These are phyloP conservation scores for Penicillium sp. DNA, from an alignment of 2,329 filamentous ascomycete species.

Conservation along the genomic window DNA sequence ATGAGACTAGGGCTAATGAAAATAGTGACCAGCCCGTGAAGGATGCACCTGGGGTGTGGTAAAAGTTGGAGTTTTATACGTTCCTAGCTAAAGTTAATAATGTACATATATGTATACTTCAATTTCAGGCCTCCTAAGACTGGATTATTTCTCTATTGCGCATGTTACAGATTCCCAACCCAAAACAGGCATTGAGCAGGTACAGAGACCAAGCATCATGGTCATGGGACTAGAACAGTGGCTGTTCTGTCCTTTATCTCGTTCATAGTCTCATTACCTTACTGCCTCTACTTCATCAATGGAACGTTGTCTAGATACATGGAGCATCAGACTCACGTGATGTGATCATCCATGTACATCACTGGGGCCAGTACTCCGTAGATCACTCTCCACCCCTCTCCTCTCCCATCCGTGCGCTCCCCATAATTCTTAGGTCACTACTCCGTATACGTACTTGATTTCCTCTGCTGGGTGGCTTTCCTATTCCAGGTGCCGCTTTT, in stretches of 20 bases:
- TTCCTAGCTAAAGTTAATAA: neutral
- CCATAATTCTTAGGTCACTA: neutral
- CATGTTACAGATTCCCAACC: neutral
- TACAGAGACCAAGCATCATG: neutral
- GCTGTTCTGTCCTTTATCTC: too few species aligned
- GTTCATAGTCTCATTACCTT: too few species aligned
- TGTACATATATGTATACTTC: neutral
- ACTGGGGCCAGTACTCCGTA: neutral
- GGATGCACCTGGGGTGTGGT: neutral
- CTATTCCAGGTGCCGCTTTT: too few species aligned
- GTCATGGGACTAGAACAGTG: too few species aligned
- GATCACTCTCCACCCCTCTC: neutral
- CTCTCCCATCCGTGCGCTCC: neutral
- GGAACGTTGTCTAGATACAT: neutral
- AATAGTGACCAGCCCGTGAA: neutral
- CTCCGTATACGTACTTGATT: too few species aligned
- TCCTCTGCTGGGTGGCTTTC: too few species aligned
- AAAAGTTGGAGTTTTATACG: neutral
- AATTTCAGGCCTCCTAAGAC: too few species aligned
- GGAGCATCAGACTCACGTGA: neutral
- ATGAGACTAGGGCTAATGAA: slow-evolving; percentile 7
- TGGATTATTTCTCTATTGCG: neutral
- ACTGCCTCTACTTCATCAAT: too few species aligned
- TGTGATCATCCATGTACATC: neutral
- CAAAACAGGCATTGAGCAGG: neutral